Percentiles rank a stretch among this genome's conserved stretches.
phyloP scores from a whole-genome alignment of 306 rosid species.

The Vigna angularis region DNA sequence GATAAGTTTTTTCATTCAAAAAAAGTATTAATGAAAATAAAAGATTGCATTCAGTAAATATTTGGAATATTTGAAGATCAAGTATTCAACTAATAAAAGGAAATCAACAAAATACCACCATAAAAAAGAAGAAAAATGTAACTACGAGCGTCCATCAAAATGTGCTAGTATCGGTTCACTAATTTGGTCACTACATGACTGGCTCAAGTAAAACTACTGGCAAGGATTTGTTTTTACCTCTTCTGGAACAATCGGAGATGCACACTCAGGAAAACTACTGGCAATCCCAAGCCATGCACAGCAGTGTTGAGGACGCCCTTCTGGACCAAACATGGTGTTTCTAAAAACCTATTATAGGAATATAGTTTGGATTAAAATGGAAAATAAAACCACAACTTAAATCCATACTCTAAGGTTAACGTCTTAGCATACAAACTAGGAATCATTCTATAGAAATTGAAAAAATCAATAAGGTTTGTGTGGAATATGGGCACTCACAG shows the following conservation, averaged over 20 bases:
- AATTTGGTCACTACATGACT: conserved; percentile 31
- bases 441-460: conserved; percentile 34
- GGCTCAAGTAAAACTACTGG: conserved; percentile 16
- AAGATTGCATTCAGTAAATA: conserved; percentile 19
- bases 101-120: conserved; percentile 16
- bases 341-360: conserved; percentile 78
- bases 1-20: conserved; percentile 19
- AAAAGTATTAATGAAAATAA: conserved; percentile 22
- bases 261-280: conserved; percentile 98
- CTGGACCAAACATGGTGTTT: conserved; percentile 99
- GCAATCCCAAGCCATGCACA: conserved; percentile 99
- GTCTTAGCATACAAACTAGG: conserved; percentile 18
- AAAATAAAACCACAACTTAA: conserved; percentile 32
- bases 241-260: conserved; percentile 90
- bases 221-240: conserved; percentile 65
- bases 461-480: conserved; percentile 22
- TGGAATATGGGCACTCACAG: conserved; percentile 60
- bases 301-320: conserved; percentile 99
- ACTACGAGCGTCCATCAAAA: neutral
- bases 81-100: conserved; percentile 30
- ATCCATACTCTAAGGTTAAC: conserved; percentile 34
- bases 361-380: conserved; percentile 45
- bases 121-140: conserved; percentile 11
- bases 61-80: conserved; percentile 29
- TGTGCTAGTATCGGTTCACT: conserved; percentile 1